Conservation (phyloP, 2,329 filamentous ascomycete genomes). For the Lithohypha guttulata region DNA sequence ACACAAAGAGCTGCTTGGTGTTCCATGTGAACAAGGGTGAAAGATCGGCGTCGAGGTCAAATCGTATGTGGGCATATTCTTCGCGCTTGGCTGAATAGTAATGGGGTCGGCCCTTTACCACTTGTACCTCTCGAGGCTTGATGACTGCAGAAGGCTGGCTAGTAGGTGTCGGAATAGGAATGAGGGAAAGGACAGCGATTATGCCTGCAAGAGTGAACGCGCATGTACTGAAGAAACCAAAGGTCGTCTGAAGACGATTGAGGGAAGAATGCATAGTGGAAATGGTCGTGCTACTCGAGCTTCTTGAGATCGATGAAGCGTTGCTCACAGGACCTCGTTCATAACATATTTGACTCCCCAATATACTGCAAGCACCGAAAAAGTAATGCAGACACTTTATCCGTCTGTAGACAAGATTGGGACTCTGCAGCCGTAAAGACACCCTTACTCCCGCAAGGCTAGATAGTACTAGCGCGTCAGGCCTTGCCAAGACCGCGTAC, state of each 20-base stretch:
- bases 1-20: slow-evolving; percentile 96
- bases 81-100: slow-evolving; percentile 90
- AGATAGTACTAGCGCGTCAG: too few relatives aligned
- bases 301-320: background rate
- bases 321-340: too few relatives aligned
- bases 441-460: too few relatives aligned
- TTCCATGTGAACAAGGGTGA: slow-evolving; percentile 96
- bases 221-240: slow-evolving; percentile 96
- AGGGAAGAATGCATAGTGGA: slow-evolving; percentile 92
- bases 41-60: slow-evolving; percentile 85
- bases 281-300: background rate
- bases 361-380: too few relatives aligned
- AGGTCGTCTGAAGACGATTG: slow-evolving; percentile 79
- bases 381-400: too few relatives aligned
- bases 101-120: slow-evolving; percentile 84
- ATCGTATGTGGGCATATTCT: slow-evolving; percentile 90
- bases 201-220: slow-evolving; percentile 68
- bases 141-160: slow-evolving; percentile 50
- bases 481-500: too few relatives aligned
- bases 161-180: slow-evolving; percentile 49
- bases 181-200: slow-evolving; percentile 61
- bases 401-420: too few relatives aligned
- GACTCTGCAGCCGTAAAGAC: too few relatives aligned
- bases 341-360: too few relatives aligned
- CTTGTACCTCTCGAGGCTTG: slow-evolving; percentile 65